A percentile compares a stretch with the other conserved stretches of the same genome.
phyloP scores from a whole-genome alignment of 1,284 basidiomycete genomes.

The Pseudozyma sp. region DNA sequence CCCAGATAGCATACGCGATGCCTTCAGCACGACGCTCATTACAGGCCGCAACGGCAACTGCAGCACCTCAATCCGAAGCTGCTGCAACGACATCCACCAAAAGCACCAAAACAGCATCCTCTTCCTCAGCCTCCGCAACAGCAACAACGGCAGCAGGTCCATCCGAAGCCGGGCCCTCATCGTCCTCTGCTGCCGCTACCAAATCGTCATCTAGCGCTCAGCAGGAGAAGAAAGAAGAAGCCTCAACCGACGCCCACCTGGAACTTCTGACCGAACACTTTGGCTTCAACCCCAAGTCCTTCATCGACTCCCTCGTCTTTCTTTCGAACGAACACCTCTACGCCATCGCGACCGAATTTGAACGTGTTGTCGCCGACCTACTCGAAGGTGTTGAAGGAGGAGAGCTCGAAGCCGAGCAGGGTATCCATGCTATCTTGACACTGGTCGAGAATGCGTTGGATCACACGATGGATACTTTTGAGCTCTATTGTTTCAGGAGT shows the following conservation, averaged over 20 bases:
- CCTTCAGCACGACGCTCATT: constrained; percentile 25
- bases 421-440: constrained; percentile 62
- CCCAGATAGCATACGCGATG: constrained; percentile 14
- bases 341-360: constrained; percentile 56
- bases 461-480: constrained; percentile 66
- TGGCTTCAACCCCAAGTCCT: constrained; percentile 64
- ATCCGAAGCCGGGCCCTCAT: background rate
- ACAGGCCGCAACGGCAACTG: constrained; percentile 24
- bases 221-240: constrained; percentile 31
- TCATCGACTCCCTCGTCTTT: constrained; percentile 64
- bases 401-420: constrained; percentile 60
- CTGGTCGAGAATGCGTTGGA: constrained; percentile 66
- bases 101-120: too few relatives aligned
- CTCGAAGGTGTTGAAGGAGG: constrained; percentile 44
- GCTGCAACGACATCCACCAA: background rate
- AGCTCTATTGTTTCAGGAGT: constrained; percentile 63
- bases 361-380: constrained; percentile 41
- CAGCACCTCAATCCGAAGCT: constrained; percentile 4
- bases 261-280: constrained; percentile 67
- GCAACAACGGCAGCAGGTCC: constrained; percentile 22
- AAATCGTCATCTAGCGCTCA: background rate
- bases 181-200: background rate
- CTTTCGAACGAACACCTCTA: constrained; percentile 66
- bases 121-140: constrained; percentile 1
- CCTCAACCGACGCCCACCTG: constrained; percentile 52